A percentile compares a stretch with the other conserved stretches of the same genome.
These are phyloP conservation scores for Marchantia paleacea DNA, from an alignment of 225 moss, liverwort and hornwort genomes.

Conservation along the genomic window DNA sequence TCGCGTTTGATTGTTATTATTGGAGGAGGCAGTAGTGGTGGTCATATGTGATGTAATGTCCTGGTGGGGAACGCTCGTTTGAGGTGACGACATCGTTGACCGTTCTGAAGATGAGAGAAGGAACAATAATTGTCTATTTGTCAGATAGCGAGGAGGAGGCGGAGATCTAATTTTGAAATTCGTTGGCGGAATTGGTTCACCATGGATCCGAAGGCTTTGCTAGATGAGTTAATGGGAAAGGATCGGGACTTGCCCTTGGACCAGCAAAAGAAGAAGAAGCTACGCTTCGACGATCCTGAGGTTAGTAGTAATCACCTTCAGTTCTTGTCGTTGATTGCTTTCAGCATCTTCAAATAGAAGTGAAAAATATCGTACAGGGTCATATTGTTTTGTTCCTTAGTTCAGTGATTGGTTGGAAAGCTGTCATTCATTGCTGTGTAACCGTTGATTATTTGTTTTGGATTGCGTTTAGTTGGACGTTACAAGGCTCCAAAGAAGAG, in stretches of 20 bases:
- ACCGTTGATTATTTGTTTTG: no score
- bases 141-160: neutral
- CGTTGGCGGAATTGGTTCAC: neutral
- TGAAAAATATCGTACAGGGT: no score
- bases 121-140: neutral
- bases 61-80: no score
- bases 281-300: constrained; percentile 84
- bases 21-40: neutral
- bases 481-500: no score
- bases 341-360: no score
- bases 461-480: no score
- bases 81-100: neutral
- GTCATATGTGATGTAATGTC: neutral
- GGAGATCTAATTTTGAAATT: neutral
- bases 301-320: constrained; percentile 29
- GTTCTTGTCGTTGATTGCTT: no score
- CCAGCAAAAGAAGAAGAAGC: constrained; percentile 82
- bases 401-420: no score
- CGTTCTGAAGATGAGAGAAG: neutral
- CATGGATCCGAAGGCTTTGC: constrained; percentile 83
- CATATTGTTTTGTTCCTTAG: no score
- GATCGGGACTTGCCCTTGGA: constrained; percentile 87
- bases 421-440: no score
- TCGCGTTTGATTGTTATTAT: neutral
- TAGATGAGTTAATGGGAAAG: constrained; percentile 97